phyloP scores from a whole-genome alignment of 2,329 filamentous ascomycete species.

The Trichoderma atrobrunneum region DNA sequence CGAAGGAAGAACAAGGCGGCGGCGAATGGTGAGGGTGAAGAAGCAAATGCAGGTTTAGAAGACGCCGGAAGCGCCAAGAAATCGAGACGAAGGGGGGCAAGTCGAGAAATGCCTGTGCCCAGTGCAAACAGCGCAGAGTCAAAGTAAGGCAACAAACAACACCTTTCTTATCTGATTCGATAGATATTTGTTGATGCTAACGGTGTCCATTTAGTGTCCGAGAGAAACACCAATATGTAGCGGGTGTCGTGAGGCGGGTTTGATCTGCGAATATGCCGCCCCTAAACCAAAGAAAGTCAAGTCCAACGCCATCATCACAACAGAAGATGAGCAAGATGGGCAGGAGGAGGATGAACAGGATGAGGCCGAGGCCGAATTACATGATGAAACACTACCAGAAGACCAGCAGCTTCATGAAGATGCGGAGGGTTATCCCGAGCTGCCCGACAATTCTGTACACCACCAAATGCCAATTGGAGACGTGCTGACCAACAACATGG shows the following conservation, averaged over 20 bases:
- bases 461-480: conserved; percentile 31
- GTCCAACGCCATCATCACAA: conserved; percentile 22
- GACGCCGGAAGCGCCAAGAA: conserved; percentile 15
- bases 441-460: conserved; percentile 25
- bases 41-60: not conserved
- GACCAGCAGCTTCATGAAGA: conserved; percentile 16
- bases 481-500: conserved; percentile 26
- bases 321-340: conserved; percentile 23
- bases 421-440: conserved; percentile 21
- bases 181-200: conserved; percentile 21
- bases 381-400: not conserved
- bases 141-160: conserved; percentile 35
- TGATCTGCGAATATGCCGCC: conserved; percentile 41
- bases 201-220: conserved; percentile 36
- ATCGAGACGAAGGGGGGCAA: conserved; percentile 28
- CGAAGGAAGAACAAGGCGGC: not conserved
- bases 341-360: conserved; percentile 21
- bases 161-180: not conserved
- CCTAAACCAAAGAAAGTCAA: conserved; percentile 29
- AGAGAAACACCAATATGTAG: conserved; percentile 40
- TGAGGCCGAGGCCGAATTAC: not conserved
- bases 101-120: conserved; percentile 36
- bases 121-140: conserved; percentile 35
- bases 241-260: conserved; percentile 34
- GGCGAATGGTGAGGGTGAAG: not conserved